These are phyloP conservation scores for Funneliformis mosseae DNA, from an alignment of 192 early-diverging fungal species.

Conservation along the genomic window DNA sequence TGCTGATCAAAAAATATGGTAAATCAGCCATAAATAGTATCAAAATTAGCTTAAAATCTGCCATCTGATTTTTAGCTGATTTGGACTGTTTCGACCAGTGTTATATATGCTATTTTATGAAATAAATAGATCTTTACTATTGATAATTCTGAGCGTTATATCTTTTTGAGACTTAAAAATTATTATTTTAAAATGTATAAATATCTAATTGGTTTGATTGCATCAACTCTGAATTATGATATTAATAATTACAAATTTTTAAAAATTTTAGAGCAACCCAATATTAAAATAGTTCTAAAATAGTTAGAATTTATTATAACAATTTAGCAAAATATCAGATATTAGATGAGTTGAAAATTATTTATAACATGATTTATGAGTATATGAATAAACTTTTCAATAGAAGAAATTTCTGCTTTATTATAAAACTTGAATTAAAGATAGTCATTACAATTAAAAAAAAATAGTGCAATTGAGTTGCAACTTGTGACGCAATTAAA, in stretches of 20 bases:
- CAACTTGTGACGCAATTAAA: too few relatives aligned
- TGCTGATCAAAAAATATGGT: too few relatives aligned
- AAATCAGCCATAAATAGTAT: too few relatives aligned
- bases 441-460: too few relatives aligned
- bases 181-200: neutral
- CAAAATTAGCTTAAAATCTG: too few relatives aligned
- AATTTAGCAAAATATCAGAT: neutral
- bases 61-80: too few relatives aligned
- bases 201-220: neutral
- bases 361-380: neutral
- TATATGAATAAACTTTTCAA: neutral
- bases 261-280: neutral
- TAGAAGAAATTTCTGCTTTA: neutral
- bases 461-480: too few relatives aligned
- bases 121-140: neutral
- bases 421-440: neutral
- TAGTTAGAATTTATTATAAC: neutral
- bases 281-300: neutral
- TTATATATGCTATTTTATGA: neutral
- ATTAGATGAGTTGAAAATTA: neutral
- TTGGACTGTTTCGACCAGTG: too few relatives aligned
- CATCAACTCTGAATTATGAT: neutral
- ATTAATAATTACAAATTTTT: neutral
- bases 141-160: neutral
- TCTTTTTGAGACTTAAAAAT: neutral